These are phyloP conservation scores for Heliamphora pulchella DNA, from an alignment of 179 eudicot species.

Conservation along the genomic window DNA sequence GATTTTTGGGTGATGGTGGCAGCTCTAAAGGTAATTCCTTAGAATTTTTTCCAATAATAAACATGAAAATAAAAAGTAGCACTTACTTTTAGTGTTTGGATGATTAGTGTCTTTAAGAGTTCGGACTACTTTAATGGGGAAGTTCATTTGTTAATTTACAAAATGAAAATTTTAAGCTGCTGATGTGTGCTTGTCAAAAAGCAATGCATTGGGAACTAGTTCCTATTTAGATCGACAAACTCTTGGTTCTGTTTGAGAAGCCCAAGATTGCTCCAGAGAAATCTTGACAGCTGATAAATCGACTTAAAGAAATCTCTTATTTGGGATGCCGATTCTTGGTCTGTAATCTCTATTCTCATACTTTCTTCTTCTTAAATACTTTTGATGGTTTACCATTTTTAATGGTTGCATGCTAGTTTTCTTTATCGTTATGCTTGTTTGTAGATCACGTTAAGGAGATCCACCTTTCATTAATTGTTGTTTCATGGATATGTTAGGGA, in stretches of 20 bases:
- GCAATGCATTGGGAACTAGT: not conserved
- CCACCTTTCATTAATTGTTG: not conserved
- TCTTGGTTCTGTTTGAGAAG: not conserved
- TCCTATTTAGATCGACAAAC: not conserved
- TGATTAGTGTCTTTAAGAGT: not conserved
- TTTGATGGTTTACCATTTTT: not conserved
- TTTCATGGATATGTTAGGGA: not conserved
- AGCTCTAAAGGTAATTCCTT: slow-evolving; percentile 63
- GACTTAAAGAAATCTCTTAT: not conserved
- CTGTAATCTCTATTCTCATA: not conserved
- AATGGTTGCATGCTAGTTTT: not conserved
- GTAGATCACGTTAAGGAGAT: not conserved
- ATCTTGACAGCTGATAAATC: slow-evolving; percentile 5
- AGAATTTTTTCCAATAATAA: not conserved
- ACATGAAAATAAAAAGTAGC: not conserved
- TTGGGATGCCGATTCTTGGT: not conserved
- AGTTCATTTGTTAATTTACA: not conserved
- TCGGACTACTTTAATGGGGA: not conserved
- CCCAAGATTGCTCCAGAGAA: slow-evolving; percentile 1
- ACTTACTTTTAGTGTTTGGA: not conserved
- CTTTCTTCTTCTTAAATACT: not conserved
- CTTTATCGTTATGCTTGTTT: not conserved
- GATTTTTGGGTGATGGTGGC: slow-evolving; percentile 99
- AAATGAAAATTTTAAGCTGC: not conserved
- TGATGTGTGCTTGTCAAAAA: not conserved